Evolutionary conservation across 2,329 filamentous ascomycete genomes (phyloP).

Genomic region (Diaporthe vaccinii): DNA sequence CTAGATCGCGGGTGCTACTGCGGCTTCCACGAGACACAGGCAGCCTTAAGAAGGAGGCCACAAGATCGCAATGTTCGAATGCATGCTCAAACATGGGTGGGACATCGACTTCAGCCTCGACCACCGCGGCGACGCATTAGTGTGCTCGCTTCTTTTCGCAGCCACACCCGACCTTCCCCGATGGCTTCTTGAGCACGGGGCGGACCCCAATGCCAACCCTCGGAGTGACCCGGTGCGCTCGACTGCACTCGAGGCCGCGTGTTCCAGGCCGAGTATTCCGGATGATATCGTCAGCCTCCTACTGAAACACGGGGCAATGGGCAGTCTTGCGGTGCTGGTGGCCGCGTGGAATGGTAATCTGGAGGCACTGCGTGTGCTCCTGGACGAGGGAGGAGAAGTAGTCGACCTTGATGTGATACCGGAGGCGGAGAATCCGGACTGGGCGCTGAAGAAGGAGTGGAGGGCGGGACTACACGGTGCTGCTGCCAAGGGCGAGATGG

Average conservation of each 20-base stretch:
- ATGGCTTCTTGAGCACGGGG: slow-evolving; percentile 11
- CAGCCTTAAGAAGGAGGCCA: neutral
- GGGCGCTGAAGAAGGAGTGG: neutral
- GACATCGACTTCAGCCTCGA: slow-evolving; percentile 5
- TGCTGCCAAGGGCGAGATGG: slow-evolving; percentile 7
- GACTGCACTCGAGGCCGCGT: slow-evolving; percentile 28
- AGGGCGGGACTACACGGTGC: slow-evolving; percentile 1
- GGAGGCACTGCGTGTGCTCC: slow-evolving; percentile 10
- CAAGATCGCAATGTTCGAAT: neutral
- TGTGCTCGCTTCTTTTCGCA: neutral
- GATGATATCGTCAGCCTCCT: slow-evolving; percentile 8
- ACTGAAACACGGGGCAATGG: neutral
- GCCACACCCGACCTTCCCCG: neutral
- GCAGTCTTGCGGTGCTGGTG: neutral
- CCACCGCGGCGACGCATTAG: neutral
- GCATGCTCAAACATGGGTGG: slow-evolving; percentile 3
- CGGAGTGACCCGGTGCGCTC: neutral
- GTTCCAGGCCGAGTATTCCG: neutral
- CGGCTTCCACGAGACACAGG: neutral
- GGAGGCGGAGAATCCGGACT: neutral
- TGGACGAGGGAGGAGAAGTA: neutral
- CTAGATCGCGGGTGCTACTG: slow-evolving; percentile 11
- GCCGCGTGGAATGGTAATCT: slow-evolving; percentile 15
- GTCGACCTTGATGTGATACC: slow-evolving; percentile 1
- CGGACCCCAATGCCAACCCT: neutral